Percentiles rank a stretch among this genome's conserved stretches.
These are phyloP conservation scores for Xylaria digitata DNA, from an alignment of 2,329 filamentous ascomycete species.

Conservation along the genomic window DNA sequence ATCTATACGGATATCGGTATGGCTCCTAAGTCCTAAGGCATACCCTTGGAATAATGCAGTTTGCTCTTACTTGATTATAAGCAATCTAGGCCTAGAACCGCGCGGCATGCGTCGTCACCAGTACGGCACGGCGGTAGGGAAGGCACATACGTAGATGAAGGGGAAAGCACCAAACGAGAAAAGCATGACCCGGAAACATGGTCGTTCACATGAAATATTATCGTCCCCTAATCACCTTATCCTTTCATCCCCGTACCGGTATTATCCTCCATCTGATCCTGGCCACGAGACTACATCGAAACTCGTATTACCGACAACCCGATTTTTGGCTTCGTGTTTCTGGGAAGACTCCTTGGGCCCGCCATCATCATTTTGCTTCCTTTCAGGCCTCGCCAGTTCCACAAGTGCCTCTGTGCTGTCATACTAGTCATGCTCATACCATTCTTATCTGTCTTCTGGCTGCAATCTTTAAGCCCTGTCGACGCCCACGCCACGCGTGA, in stretches of 20 bases:
- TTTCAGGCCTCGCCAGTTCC: constrained; percentile 19
- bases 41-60: neutral
- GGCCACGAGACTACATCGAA: constrained; percentile 13
- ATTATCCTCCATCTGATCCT: constrained; percentile 23
- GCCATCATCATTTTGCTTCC: constrained; percentile 32
- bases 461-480: constrained; percentile 37
- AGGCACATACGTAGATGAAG: neutral
- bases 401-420: constrained; percentile 37
- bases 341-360: constrained; percentile 33
- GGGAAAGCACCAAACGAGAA: constrained; percentile 18
- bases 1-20: neutral
- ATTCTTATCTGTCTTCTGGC: constrained; percentile 38
- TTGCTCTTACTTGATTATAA: constrained; percentile 8
- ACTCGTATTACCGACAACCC: constrained; percentile 9
- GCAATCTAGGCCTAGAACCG: neutral
- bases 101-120: neutral
- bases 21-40: neutral
- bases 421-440: constrained; percentile 43
- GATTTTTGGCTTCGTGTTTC: constrained; percentile 17
- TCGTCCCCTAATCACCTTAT: neutral
- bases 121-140: neutral
- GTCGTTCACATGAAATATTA: neutral
- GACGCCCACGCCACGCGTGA: constrained; percentile 53
- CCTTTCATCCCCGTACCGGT: constrained; percentile 9
- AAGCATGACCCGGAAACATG: neutral